phyloP scores from a whole-genome alignment of 1,284 basidiomycete species.

The Cutaneotrichosporon daszewskae region DNA sequence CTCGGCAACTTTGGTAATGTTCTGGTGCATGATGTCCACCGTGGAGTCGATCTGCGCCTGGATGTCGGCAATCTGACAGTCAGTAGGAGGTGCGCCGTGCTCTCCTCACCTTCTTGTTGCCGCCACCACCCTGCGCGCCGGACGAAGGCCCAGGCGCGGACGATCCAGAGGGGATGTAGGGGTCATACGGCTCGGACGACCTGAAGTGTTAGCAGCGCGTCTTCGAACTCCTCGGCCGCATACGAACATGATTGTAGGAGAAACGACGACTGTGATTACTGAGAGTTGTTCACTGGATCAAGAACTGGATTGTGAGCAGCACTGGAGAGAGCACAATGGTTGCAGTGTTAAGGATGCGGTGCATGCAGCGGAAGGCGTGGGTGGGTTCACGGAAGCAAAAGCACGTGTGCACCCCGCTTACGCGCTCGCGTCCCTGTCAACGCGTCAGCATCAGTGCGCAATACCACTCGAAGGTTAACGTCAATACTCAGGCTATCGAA shows the following conservation, averaged over 20 bases:
- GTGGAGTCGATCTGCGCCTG: slow-evolving; percentile 93
- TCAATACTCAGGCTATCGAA: too few relatives aligned
- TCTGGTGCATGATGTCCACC: slow-evolving; percentile 94
- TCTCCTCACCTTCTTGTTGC: slow-evolving; percentile 50
- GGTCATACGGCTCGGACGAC: slow-evolving; percentile 79
- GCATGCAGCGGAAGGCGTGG: too few relatives aligned
- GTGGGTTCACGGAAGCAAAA: too few relatives aligned
- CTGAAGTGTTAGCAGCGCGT: slow-evolving; percentile 16
- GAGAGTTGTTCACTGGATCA: too few relatives aligned
- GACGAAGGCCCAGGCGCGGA: slow-evolving; percentile 43
- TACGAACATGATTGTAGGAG: neutral
- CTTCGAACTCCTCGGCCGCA: neutral
- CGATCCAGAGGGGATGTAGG: slow-evolving; percentile 78
- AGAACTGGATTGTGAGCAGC: too few relatives aligned
- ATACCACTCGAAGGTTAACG: too few relatives aligned
- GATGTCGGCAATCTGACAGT: slow-evolving; percentile 71
- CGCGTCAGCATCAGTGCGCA: too few relatives aligned
- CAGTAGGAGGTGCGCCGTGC: neutral
- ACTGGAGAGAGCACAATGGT: too few relatives aligned
- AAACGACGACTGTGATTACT: too few relatives aligned
- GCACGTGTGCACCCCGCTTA: too few relatives aligned
- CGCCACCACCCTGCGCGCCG: slow-evolving; percentile 14
- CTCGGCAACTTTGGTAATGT: slow-evolving; percentile 85
- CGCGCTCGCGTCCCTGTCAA: too few relatives aligned
- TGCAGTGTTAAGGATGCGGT: too few relatives aligned